These are phyloP conservation scores for Vigna hirtella DNA, from an alignment of 306 rosid species.

Conservation along the genomic window DNA sequence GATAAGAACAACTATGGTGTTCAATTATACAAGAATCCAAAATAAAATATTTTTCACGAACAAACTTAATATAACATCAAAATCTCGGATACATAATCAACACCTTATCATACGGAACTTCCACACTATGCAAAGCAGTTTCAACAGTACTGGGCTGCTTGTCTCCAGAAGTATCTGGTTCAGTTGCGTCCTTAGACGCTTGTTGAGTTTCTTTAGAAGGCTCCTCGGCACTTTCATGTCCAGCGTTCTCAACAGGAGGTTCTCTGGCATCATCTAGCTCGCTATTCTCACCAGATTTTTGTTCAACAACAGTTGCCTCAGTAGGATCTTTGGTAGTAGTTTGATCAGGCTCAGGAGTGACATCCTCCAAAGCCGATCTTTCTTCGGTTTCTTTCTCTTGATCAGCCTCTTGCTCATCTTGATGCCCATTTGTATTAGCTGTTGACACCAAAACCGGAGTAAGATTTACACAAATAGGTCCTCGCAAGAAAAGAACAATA, in stretches of 20 bases:
- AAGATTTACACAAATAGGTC: not conserved
- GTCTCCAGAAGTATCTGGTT: conserved; percentile 50
- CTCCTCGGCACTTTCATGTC: conserved; percentile 53
- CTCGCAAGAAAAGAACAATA: not conserved
- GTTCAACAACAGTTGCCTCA: conserved; percentile 45
- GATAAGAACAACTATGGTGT: not conserved
- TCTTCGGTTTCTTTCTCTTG: conserved; percentile 44
- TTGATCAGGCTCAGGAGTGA: conserved; percentile 41
- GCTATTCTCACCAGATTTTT: conserved; percentile 38
- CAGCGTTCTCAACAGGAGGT: conserved; percentile 49
- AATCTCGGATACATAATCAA: conserved; percentile 22
- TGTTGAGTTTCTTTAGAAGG: conserved; percentile 52
- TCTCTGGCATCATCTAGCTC: conserved; percentile 48
- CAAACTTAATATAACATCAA: not conserved
- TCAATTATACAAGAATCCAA: not conserved
- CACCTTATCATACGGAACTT: conserved; percentile 75
- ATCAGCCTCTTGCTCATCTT: conserved; percentile 52
- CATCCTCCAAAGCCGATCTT: conserved; percentile 47
- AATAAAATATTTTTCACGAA: not conserved
- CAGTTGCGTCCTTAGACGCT: conserved; percentile 46
- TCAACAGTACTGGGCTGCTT: conserved; percentile 48
- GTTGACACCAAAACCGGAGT: conserved; percentile 35
- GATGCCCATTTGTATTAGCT: conserved; percentile 78
- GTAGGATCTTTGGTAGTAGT: conserved; percentile 47
- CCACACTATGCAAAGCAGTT: conserved; percentile 46